phyloP scores from a whole-genome alignment of 495 filamentous ascomycete genomes.

The Ascobolus immersus region DNA sequence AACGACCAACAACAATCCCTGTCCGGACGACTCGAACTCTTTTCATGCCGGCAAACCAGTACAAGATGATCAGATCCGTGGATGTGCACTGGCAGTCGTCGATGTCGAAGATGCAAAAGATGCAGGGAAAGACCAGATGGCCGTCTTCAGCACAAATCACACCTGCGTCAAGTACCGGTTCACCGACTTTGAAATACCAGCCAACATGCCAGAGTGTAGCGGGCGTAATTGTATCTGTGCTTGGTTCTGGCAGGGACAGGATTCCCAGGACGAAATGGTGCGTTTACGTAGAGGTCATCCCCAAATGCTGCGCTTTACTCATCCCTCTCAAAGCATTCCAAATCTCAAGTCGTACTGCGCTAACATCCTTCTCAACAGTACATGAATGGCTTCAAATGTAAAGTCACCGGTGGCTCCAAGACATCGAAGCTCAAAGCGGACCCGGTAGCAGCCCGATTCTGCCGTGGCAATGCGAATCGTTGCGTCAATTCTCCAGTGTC shows the following conservation, averaged over 20 bases:
- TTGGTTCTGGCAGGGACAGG: slow-evolving; percentile 31
- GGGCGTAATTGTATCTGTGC: slow-evolving; percentile 29
- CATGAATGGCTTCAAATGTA: slow-evolving; percentile 31
- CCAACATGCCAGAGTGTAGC: slow-evolving; percentile 24
- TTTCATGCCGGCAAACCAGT: slow-evolving; percentile 23
- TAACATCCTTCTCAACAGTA: no score
- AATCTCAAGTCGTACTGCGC: no score
- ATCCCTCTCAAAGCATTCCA: no score
- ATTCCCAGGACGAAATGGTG: slow-evolving; percentile 20
- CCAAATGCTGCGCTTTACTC: no score
- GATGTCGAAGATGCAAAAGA: slow-evolving; percentile 23
- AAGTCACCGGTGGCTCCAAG: no score
- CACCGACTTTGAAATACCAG: slow-evolving; percentile 23
- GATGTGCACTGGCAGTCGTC: slow-evolving; percentile 29
- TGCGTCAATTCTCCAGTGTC: no score
- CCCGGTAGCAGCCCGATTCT: no score
- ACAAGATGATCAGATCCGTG: slow-evolving; percentile 19
- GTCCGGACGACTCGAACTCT: slow-evolving; percentile 17
- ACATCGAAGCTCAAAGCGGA: no score
- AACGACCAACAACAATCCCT: slow-evolving; percentile 23
- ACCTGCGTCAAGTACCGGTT: slow-evolving; percentile 9
- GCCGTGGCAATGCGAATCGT: no score
- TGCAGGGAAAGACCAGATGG: slow-evolving; percentile 27
- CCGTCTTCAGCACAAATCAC: slow-evolving; percentile 26
- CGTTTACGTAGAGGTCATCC: no score